These are phyloP conservation scores for Penicillium goetzii DNA, from an alignment of 495 filamentous ascomycete genomes.

Conservation along the genomic window DNA sequence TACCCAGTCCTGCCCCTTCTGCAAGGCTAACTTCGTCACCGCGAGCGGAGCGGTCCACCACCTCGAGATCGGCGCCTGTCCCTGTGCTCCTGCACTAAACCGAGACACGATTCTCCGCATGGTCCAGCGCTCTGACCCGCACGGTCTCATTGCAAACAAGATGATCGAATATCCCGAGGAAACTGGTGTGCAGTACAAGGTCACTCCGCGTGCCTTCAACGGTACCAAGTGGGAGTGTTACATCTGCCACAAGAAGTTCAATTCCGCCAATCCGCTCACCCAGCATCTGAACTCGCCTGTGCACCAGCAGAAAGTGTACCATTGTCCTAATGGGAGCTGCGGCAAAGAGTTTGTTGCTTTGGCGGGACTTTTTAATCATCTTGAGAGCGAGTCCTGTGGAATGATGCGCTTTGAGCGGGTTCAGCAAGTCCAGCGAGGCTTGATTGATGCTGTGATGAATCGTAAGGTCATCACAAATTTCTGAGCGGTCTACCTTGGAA, in stretches of 20 bases:
- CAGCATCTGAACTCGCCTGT: conserved; percentile 41
- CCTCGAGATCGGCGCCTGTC: conserved; percentile 50
- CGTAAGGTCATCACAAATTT: not conserved
- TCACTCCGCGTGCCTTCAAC: conserved; percentile 39
- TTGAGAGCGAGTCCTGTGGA: conserved; percentile 58
- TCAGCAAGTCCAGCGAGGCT: not conserved
- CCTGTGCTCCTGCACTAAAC: conserved; percentile 39
- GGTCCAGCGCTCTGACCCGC: conserved; percentile 36
- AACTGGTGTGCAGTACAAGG: conserved; percentile 19
- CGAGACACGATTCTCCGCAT: conserved; percentile 41
- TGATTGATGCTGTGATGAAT: not conserved
- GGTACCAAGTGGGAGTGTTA: conserved; percentile 50
- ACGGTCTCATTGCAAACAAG: conserved; percentile 47
- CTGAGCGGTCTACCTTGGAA: not conserved
- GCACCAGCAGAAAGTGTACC: conserved; percentile 55
- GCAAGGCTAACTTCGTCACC: conserved; percentile 39
- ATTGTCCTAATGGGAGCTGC: conserved; percentile 55
- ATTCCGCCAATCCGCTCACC: conserved; percentile 23
- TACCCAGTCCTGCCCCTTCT: conserved; percentile 48
- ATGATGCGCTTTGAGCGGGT: conserved; percentile 54
- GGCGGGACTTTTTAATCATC: conserved; percentile 55
- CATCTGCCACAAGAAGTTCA: conserved; percentile 46
- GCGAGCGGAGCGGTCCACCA: conserved; percentile 50
- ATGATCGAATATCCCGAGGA: conserved; percentile 41
- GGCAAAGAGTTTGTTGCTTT: conserved; percentile 49